Base-by-base conservation (phyloP, 1,284 basidiomycete genomes). In the Singerocomus inundabilis region DNA sequence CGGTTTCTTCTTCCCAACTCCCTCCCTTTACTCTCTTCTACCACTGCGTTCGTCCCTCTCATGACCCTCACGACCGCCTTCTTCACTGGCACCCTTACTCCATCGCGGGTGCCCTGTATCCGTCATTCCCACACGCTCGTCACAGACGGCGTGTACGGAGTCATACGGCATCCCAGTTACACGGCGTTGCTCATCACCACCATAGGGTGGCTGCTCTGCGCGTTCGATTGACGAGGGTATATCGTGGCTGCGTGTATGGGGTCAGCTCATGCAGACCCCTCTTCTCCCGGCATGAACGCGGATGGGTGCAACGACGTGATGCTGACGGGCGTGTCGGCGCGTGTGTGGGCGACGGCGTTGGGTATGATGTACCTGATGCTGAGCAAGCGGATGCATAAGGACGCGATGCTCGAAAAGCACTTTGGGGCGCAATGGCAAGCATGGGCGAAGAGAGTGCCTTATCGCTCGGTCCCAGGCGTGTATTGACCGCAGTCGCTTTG, bases 401-500 rank as follows among this genome's bases (percentile, higher is more conserved):
- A 78, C 28, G 57, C 57, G 32, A 70, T 74, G 47, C 57, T 78
- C 35, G 61, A 64, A 32, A 53, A 58, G 21, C 49, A 56, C 31
- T 75, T 75, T 59, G 72, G 72, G 3, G 55, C 61, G 24, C 67
- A 66, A 43, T 78, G 76, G 77, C 63, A 63, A 26, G 49, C 48
- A 24, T 78, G 75, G 72, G 64, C 68, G 6, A 51, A 48, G 48
- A 58, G 49, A 35, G 75, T 78, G 12, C 68, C 63, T 10, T 74
- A 64, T 53, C 60, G 62, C 15, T 49, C 76, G 28, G 21, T 78
- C 26, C 75, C 75, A 1, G 64, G 69, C 3, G 40, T 77, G 7
- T 76, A 69, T 55, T 75, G 56, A 57, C 21, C 21, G 21, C 21
- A 21, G 4, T 21, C 21, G 4, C 21, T 4, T 21, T 21, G 21